Evolutionary conservation across 768 basidiomycete species (phyloP).

Genomic region (Lentinus tigrinus): DNA sequence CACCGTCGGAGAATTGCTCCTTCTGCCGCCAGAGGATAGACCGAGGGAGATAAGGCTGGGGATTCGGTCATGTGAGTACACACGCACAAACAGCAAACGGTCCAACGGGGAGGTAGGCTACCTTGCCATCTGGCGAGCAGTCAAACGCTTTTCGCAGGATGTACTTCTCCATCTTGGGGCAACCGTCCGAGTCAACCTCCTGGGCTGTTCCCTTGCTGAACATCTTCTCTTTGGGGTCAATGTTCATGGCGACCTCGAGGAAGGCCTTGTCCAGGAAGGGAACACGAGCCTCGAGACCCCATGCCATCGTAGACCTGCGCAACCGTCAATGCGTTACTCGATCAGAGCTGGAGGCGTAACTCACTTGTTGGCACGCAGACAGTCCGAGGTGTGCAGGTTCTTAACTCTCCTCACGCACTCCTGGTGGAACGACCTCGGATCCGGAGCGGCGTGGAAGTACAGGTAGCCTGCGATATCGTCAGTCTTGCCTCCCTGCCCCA

Average conservation of each 20-base stretch:
- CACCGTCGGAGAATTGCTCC: slow-evolving; percentile 98
- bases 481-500: slow-evolving; percentile 5
- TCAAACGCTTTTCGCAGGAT: slow-evolving; percentile 97
- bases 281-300: slow-evolving; percentile 98
- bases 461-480: slow-evolving; percentile 69
- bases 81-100: background rate
- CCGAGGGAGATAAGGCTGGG: slow-evolving; percentile 85
- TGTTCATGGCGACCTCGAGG: slow-evolving; percentile 90
- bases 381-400: slow-evolving; percentile 96
- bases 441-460: slow-evolving; percentile 98
- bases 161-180: slow-evolving; percentile 98
- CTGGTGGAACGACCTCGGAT: slow-evolving; percentile 85
- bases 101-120: slow-evolving; percentile 24
- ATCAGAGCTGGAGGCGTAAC: slow-evolving; percentile 14
- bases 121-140: slow-evolving; percentile 74
- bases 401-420: slow-evolving; percentile 94
- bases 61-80: background rate
- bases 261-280: slow-evolving; percentile 98
- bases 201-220: slow-evolving; percentile 81
- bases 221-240: slow-evolving; percentile 84
- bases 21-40: slow-evolving; percentile 99
- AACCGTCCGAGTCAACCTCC: slow-evolving; percentile 78
- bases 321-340: slow-evolving; percentile 1
- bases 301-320: slow-evolving; percentile 93
- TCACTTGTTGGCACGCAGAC: slow-evolving; percentile 96